phyloP scores from a whole-genome alignment of 345 rosid species.

The Tarenaya hassleriana region DNA sequence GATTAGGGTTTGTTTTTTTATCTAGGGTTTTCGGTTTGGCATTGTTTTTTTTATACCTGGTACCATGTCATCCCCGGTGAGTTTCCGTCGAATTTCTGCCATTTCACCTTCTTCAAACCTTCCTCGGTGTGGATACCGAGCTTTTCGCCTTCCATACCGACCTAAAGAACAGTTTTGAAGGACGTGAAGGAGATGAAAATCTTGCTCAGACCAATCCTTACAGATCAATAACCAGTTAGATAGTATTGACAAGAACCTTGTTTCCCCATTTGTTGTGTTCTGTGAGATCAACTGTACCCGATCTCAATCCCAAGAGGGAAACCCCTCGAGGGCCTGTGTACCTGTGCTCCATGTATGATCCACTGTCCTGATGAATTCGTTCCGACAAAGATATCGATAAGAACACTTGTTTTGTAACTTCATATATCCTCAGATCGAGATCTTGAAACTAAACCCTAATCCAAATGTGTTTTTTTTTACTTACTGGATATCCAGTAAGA shows the following conservation, averaged over 20 bases:
- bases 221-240: not conserved
- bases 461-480: constrained; percentile 3
- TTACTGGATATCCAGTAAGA: constrained; percentile 68
- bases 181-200: too few relatives aligned
- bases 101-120: constrained; percentile 44
- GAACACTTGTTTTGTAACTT: too few relatives aligned
- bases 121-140: constrained; percentile 34
- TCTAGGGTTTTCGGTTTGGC: not conserved
- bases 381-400: too few relatives aligned
- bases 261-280: constrained; percentile 57
- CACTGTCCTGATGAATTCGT: constrained; percentile 59
- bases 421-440: too few relatives aligned
- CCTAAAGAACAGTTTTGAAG: constrained; percentile 28
- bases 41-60: constrained; percentile 47
- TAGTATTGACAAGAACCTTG: constrained; percentile 38
- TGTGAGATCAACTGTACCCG: constrained; percentile 74
- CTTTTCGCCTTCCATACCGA: constrained; percentile 67
- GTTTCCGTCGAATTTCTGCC: constrained; percentile 35
- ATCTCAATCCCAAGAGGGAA: constrained; percentile 66
- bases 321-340: constrained; percentile 78
- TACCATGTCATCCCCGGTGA: constrained; percentile 66
- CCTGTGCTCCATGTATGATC: constrained; percentile 85
- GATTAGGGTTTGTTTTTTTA: constrained; percentile 12
- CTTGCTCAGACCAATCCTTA: too few relatives aligned
- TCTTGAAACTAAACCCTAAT: not conserved